Conservation (phyloP, 2,329 filamentous ascomycete species). For the Colletotrichum australisinense region DNA sequence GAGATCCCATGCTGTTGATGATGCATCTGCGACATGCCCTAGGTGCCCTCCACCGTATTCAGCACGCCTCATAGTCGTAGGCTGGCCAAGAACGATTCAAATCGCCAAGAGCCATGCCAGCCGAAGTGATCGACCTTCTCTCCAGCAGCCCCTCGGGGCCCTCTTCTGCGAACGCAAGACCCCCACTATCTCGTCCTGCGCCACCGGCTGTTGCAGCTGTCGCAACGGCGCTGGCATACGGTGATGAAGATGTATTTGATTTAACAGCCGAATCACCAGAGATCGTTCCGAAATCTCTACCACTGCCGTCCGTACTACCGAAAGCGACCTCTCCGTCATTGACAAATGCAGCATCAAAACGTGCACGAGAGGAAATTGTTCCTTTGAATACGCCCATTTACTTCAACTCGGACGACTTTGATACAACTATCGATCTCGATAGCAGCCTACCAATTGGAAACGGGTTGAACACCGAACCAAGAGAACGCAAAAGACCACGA, state of each 20-base stretch:
- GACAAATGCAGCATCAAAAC: neutral
- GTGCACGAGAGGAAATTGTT: constrained; percentile 14
- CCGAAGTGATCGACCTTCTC: constrained; percentile 49
- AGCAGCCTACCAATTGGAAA: neutral
- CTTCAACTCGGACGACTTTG: constrained; percentile 55
- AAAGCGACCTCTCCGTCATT: neutral
- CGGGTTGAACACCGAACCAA: constrained; percentile 33
- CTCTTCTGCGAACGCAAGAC: constrained; percentile 6
- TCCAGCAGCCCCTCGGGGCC: constrained; percentile 45
- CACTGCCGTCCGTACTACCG: neutral
- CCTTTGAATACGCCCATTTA: constrained; percentile 38
- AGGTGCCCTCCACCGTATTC: neutral
- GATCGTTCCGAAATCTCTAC: neutral
- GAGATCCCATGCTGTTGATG: neutral
- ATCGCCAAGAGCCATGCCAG: constrained; percentile 40
- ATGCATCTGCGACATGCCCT: neutral
- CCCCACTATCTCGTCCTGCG: neutral
- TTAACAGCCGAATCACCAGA: constrained; percentile 31
- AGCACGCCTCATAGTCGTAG: neutral
- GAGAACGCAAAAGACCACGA: constrained; percentile 44
- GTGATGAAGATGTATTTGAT: constrained; percentile 36
- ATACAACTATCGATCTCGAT: constrained; percentile 52
- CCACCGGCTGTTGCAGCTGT: neutral
- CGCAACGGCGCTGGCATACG: neutral
- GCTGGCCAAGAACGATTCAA: no score